A percentile compares a stretch with the other conserved stretches of the same genome.
These are phyloP conservation scores for Basidiobolus meristosporus DNA, from an alignment of 371 early-diverging fungal species.

Conservation along the genomic window DNA sequence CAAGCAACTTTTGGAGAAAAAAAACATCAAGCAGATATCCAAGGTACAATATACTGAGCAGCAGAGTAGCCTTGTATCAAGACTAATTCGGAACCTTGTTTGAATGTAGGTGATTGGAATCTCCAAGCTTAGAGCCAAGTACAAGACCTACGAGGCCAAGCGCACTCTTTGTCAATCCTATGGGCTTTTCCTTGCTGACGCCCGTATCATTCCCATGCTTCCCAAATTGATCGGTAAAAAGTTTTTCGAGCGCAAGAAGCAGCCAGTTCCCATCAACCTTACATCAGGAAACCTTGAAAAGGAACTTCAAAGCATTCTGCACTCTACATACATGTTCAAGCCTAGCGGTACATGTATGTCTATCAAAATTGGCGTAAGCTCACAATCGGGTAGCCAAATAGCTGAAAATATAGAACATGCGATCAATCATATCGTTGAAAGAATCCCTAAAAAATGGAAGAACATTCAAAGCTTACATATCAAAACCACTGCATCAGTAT, in stretches of 20 bases:
- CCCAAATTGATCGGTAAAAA: conserved; percentile 69
- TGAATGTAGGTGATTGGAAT: conserved; percentile 41
- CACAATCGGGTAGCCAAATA: conserved; percentile 31
- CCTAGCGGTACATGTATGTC: conserved; percentile 47
- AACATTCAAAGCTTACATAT: conserved; percentile 63
- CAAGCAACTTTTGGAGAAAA: conserved; percentile 40
- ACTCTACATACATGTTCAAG: conserved; percentile 58
- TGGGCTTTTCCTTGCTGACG: conserved; percentile 75
- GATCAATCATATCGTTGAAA: conserved; percentile 26
- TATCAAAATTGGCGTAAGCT: conserved; percentile 40
- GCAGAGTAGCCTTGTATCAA: no score
- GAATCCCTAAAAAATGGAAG: conserved; percentile 46
- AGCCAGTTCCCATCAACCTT: conserved; percentile 66
- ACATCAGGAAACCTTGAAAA: conserved; percentile 30
- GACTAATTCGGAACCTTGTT: background rate
- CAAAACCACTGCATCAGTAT: conserved; percentile 56
- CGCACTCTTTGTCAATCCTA: conserved; percentile 47
- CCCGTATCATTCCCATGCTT: conserved; percentile 44
- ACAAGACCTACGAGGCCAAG: conserved; percentile 55
- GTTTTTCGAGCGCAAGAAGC: conserved; percentile 77
- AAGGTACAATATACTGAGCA: no score
- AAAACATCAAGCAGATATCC: conserved; percentile 31
- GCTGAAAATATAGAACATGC: conserved; percentile 54
- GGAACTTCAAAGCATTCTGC: conserved; percentile 47
- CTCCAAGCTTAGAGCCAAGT: conserved; percentile 50